Base-by-base conservation (phyloP, 2,329 filamentous ascomycete species). In the Colletotrichum sp. region DNA sequence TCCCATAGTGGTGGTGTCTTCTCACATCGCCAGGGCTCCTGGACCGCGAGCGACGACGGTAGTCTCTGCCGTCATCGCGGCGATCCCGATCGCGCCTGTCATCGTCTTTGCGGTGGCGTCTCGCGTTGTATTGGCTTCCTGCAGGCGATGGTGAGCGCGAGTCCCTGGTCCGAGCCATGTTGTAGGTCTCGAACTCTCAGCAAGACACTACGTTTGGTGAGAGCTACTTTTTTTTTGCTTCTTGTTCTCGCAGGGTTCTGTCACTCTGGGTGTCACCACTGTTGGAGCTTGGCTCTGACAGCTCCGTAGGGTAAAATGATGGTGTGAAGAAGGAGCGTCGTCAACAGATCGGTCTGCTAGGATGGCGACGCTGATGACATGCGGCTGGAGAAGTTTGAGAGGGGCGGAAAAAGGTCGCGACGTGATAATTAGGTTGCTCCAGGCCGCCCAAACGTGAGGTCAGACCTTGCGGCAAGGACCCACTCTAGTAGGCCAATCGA, bases 101-200 rank as follows among this genome's bases (percentile, higher is more conserved):
- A 84, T 90, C 90, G 86, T 90, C 89, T 85, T 92, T 90, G 81
- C 90, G 90, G 82, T 86, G 91, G 87, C 92, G 94, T 88, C 92
- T 93, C 83, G 93, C 92, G 86, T 92, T 93, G 86, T 91, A 90
- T 84, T 94, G 93, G 90, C 94, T 95, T 92, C 94, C 94, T 96
- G 93, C 93, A 93, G 94, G 94, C 93, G 94, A 95, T 95, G 95
- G 95, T 96, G 95, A 96, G 94, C 95, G 90, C 88, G 90, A 91
- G 89, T 91, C 90, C 90, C 89, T 91, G 87, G 88, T 90, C 86
- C 90, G 90, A 91, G 90, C 90, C 90, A 92, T 92, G 79, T 79
- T 84, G 68, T 72, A 71, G 82, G 82, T 84, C 83, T 85, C 83
- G 83, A 82, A 82, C 68, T 84, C 84, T 86, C 84, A 83, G 84